Conservation (phyloP, 1,284 basidiomycete species). For the Ustilago esculenta region DNA sequence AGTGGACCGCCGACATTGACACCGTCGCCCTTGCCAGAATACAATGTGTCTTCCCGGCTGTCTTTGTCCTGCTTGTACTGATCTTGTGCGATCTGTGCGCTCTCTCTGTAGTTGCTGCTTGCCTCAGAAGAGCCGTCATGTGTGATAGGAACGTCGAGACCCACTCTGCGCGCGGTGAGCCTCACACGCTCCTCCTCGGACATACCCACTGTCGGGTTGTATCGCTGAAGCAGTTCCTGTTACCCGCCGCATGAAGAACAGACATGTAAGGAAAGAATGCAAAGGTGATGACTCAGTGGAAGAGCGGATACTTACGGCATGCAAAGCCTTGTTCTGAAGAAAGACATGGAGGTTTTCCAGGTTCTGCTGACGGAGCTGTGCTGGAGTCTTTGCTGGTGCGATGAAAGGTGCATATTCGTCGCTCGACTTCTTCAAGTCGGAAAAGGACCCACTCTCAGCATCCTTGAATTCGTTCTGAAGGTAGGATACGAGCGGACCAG, state of each 20-base stretch:
- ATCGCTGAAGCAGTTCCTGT: conserved; percentile 69
- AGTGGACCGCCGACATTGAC: conserved; percentile 42
- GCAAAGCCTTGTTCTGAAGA: conserved; percentile 75
- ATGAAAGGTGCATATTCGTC: conserved; percentile 29
- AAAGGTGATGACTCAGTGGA: conserved; percentile 16
- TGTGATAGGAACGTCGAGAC: conserved; percentile 70
- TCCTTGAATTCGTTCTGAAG: conserved; percentile 32
- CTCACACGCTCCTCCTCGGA: conserved; percentile 80
- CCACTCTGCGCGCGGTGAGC: conserved; percentile 85
- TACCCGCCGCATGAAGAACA: conserved; percentile 74
- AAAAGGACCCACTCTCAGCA: background rate
- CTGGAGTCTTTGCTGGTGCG: conserved; percentile 22
- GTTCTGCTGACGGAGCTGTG: conserved; percentile 26
- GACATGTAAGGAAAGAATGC: conserved; percentile 71
- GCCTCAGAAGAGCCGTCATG: conserved; percentile 8
- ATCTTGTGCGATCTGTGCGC: conserved; percentile 42
- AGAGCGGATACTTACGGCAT: conserved; percentile 70
- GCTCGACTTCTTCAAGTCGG: background rate
- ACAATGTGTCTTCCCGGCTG: conserved; percentile 32
- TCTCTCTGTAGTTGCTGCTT: conserved; percentile 27
- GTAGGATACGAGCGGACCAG: conserved; percentile 30
- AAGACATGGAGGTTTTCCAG: conserved; percentile 77
- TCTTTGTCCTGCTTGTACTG: conserved; percentile 39
- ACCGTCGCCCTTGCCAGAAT: conserved; percentile 45
- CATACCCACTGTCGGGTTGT: conserved; percentile 84